Conservation (phyloP, 2,329 filamentous ascomycete species). For the Teratosphaeria zuluensis region DNA sequence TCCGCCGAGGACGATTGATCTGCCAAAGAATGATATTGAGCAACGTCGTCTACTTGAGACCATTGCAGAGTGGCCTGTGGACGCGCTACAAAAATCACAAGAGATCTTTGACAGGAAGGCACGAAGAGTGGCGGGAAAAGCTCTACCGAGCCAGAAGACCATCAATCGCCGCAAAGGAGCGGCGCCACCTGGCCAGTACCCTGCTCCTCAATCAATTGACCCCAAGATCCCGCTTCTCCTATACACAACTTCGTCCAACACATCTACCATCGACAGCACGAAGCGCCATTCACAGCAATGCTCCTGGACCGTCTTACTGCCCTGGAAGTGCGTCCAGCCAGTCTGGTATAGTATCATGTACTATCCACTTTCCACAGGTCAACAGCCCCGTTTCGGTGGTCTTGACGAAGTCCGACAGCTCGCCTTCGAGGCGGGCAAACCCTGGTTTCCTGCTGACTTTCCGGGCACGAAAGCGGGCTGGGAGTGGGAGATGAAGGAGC, state of each 20-base stretch:
- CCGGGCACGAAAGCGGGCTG: conserved; percentile 70
- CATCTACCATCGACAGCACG: conserved; percentile 20
- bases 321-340: conserved; percentile 79
- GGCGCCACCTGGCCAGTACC: conserved; percentile 52
- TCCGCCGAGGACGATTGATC: conserved; percentile 51
- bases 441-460: conserved; percentile 83
- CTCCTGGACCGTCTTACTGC: conserved; percentile 76
- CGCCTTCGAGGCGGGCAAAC: conserved; percentile 63
- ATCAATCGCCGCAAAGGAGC: conserved; percentile 67
- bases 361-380: conserved; percentile 67
- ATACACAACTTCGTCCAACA: conserved; percentile 27
- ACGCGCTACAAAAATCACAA: conserved; percentile 33
- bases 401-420: conserved; percentile 71
- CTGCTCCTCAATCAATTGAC: conserved; percentile 51
- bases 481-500: conserved; percentile 55
- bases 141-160: conserved; percentile 65
- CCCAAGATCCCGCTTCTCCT: conserved; percentile 70
- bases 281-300: conserved; percentile 31
- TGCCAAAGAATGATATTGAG: conserved; percentile 13
- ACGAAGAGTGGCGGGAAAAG: conserved; percentile 54
- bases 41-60: conserved; percentile 44
- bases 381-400: conserved; percentile 74
- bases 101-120: conserved; percentile 58
- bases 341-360: conserved; percentile 84
- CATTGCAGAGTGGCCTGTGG: conserved; percentile 59